These are phyloP conservation scores for Aspergillus aculeatinus DNA, from an alignment of 2,329 filamentous ascomycete species.

Conservation along the genomic window DNA sequence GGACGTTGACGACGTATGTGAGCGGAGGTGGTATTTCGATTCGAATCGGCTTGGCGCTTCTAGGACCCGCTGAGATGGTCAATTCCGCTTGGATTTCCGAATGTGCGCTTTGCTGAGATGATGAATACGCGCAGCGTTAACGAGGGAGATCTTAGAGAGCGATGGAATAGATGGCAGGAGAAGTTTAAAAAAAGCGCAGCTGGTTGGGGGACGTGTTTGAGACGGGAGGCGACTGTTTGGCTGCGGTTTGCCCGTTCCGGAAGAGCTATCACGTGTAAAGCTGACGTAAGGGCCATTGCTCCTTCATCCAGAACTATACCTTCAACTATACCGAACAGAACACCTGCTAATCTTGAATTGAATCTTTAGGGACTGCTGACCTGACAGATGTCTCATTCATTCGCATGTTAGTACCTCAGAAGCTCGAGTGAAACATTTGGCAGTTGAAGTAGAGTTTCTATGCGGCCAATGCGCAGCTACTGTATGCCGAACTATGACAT, in stretches of 20 bases:
- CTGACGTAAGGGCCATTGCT: not conserved
- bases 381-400: not conserved
- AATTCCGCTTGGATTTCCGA: not conserved
- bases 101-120: not conserved
- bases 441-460: not conserved
- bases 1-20: not conserved
- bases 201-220: not conserved
- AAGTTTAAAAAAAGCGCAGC: not conserved
- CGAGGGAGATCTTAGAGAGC: not conserved
- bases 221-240: conserved; percentile 9
- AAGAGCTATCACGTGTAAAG: not conserved
- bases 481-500: not conserved
- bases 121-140: not conserved
- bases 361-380: too few relatives aligned
- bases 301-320: too few relatives aligned
- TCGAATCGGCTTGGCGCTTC: not conserved
- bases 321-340: too few relatives aligned
- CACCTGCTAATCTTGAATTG: too few relatives aligned
- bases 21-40: not conserved
- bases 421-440: not conserved
- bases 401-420: not conserved
- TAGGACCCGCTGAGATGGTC: not conserved
- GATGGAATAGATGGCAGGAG: not conserved
- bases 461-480: not conserved
- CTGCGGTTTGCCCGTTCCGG: not conserved